Conservation (phyloP, 2,329 filamentous ascomycete genomes). For the Monilinia vaccinii-corymbosi region DNA sequence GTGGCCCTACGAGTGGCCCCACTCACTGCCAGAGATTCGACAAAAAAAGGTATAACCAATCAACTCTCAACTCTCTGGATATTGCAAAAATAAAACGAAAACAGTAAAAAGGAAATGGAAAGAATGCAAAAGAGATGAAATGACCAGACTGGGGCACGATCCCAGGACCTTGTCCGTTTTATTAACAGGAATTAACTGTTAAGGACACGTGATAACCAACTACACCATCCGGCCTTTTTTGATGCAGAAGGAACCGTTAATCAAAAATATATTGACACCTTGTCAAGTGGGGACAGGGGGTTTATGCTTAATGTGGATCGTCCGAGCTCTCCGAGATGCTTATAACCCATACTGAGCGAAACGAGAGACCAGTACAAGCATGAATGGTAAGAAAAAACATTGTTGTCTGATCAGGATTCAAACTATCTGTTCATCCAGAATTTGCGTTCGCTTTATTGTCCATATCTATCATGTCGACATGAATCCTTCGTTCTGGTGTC, state of each 20-base stretch:
- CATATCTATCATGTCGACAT: neutral
- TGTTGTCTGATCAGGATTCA: neutral
- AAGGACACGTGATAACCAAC: constrained; percentile 8
- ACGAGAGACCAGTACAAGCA: neutral
- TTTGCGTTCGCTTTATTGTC: neutral
- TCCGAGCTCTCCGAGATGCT: neutral
- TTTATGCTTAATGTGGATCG: neutral
- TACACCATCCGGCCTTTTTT: constrained; percentile 6
- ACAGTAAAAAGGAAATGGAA: no score
- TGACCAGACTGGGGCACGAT: constrained; percentile 7
- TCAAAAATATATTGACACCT: neutral
- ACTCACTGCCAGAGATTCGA: no score
- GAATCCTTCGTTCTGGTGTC: neutral
- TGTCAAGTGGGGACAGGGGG: neutral
- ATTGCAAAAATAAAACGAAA: no score
- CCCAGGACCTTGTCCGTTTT: constrained; percentile 7
- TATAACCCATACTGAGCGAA: neutral
- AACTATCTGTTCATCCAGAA: neutral
- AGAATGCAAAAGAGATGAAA: neutral
- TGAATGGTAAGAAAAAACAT: neutral
- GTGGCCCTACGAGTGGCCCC: no score
- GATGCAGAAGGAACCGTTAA: rapidly evolving
- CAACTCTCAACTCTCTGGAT: no score
- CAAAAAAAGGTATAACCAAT: no score
- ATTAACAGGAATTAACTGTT: neutral